phyloP scores from a whole-genome alignment of 257 asterid species.

The Nicotiana sylvestris region DNA sequence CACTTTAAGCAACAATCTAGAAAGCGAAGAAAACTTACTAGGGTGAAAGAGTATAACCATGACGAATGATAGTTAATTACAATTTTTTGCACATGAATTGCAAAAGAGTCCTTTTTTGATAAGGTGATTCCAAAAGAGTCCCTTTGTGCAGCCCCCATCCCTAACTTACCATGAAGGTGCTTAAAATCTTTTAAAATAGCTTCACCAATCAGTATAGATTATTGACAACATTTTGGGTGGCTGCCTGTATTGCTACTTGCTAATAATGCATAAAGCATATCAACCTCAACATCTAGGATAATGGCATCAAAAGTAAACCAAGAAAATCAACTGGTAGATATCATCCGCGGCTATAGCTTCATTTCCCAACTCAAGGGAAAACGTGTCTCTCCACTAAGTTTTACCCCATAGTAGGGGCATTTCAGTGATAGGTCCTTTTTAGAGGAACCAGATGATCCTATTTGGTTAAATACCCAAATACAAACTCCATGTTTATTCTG shows the following conservation, averaged over 20 bases:
- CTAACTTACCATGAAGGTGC: background rate
- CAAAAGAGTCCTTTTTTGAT: background rate
- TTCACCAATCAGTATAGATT: background rate
- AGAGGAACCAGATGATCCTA: background rate
- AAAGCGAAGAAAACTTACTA: background rate
- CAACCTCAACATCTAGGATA: background rate
- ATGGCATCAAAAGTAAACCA: background rate
- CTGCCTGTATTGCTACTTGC: background rate
- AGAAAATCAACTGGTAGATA: background rate
- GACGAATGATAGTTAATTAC: background rate
- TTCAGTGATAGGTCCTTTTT: background rate
- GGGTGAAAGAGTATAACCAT: background rate
- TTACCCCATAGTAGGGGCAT: background rate
- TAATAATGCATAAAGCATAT: background rate
- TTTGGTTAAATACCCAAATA: background rate
- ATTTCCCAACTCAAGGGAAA: background rate
- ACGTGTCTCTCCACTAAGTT: background rate
- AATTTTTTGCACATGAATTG: background rate
- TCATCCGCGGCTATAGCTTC: background rate
- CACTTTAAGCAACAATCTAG: background rate
- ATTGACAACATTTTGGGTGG: background rate
- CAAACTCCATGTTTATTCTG: background rate
- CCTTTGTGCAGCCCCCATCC: background rate
- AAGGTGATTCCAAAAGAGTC: background rate
- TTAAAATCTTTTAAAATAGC: background rate